A percentile compares a stretch with the other conserved stretches of the same genome.
Evolutionary conservation across 768 basidiomycete species (phyloP).

Genomic region (Cyclocybe aegerita): DNA sequence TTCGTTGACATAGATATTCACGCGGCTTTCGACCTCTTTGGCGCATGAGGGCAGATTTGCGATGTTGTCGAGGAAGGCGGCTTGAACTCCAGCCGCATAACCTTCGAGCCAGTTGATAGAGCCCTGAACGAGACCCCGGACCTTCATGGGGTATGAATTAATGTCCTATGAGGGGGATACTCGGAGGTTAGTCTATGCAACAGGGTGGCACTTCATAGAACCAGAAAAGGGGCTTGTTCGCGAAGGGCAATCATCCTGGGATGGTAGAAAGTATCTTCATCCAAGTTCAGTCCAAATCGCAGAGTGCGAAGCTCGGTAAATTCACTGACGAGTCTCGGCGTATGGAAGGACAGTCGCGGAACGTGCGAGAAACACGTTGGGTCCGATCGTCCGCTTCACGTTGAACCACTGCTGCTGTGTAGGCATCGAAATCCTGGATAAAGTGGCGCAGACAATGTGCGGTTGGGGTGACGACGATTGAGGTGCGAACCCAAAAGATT

Average conservation of each 20-base stretch:
- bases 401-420: no score
- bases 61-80: slow-evolving; percentile 34
- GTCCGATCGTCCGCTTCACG: no score
- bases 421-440: no score
- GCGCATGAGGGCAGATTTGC: slow-evolving; percentile 39
- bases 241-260: slow-evolving; percentile 32
- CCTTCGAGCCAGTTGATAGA: slow-evolving; percentile 40
- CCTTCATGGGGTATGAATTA: slow-evolving; percentile 30
- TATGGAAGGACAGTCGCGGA: slow-evolving; percentile 22
- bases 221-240: slow-evolving; percentile 7
- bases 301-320: slow-evolving; percentile 39
- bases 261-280: slow-evolving; percentile 39
- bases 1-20: slow-evolving; percentile 37
- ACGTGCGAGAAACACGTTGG: no score
- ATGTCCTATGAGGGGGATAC: slow-evolving; percentile 19
- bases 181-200: background rate
- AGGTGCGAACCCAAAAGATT: no score
- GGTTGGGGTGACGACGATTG: no score
- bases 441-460: no score
- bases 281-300: slow-evolving; percentile 36
- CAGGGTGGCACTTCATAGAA: no score
- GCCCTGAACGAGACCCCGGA: slow-evolving; percentile 32
- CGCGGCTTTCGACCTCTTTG: slow-evolving; percentile 34
- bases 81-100: slow-evolving; percentile 34
- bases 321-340: slow-evolving; percentile 37